Evolutionary conservation across 2,329 filamentous ascomycete species (phyloP).

Genomic region (Trichoderma sp.): DNA sequence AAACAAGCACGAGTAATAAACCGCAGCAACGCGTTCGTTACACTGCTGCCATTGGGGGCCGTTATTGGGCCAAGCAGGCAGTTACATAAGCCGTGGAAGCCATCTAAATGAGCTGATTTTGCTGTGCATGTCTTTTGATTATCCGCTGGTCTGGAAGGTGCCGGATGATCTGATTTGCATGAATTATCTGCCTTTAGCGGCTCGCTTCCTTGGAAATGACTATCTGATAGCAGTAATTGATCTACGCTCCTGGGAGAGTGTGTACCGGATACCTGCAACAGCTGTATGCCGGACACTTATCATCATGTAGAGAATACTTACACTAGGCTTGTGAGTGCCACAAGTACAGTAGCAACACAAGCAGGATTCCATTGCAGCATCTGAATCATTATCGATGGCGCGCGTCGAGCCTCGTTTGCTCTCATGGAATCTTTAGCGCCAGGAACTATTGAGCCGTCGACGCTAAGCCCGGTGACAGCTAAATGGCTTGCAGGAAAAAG

Average conservation of each 20-base stretch:
- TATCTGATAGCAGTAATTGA: conserved; percentile 4
- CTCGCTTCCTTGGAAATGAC: background rate
- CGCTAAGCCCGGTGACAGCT: conserved; percentile 9
- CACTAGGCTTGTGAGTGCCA: background rate
- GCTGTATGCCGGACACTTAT: background rate
- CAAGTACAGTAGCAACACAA: background rate
- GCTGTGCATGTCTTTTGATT: background rate
- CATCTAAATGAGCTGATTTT: conserved; percentile 6
- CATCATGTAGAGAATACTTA: background rate
- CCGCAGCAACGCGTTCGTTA: background rate
- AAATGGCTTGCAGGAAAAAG: background rate
- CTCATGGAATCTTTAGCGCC: background rate
- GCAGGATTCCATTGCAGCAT: background rate
- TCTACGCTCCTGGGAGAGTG: background rate
- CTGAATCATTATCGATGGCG: background rate
- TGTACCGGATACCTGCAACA: background rate
- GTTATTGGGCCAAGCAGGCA: background rate
- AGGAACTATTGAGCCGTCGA: conserved; percentile 1
- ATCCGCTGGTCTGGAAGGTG: conserved; percentile 1
- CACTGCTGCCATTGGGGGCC: background rate
- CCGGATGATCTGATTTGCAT: conserved; percentile 15
- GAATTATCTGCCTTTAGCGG: background rate
- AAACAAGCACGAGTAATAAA: background rate
- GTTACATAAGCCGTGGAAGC: background rate
- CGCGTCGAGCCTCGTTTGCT: conserved; percentile 2